These are phyloP conservation scores for Abortiporus biennis DNA, from an alignment of 1,284 basidiomycete genomes.

Conservation along the genomic window DNA sequence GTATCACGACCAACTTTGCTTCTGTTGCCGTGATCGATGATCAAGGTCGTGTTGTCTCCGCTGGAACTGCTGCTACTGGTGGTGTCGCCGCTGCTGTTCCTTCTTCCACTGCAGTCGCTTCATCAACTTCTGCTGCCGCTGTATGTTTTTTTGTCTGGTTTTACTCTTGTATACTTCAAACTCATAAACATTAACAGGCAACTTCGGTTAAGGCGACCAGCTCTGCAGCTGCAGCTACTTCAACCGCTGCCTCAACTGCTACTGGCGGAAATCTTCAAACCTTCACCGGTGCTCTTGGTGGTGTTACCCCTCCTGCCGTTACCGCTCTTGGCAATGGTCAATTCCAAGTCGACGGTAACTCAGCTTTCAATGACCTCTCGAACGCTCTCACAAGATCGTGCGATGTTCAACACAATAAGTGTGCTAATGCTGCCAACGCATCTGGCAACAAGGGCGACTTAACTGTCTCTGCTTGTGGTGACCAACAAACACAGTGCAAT, in stretches of 20 bases:
- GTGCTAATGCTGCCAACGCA: conserved; percentile 29
- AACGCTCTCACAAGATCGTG: conserved; percentile 53
- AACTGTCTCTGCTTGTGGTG: conserved; percentile 44
- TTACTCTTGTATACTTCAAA: not conserved
- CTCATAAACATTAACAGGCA: no score
- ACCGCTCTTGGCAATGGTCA: conserved; percentile 35
- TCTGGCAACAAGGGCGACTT: conserved; percentile 32
- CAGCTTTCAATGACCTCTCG: conserved; percentile 41
- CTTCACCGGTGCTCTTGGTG: conserved; percentile 49
- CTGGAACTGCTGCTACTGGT: conserved; percentile 16
- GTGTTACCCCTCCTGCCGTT: conserved; percentile 39
- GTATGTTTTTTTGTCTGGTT: conserved; percentile 6
- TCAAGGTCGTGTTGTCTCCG: conserved; percentile 17
- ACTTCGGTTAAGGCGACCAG: no score
- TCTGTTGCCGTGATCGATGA: conserved; percentile 18
- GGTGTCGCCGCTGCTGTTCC: conserved; percentile 6
- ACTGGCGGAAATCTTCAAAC: conserved; percentile 43
- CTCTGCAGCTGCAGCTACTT: conserved; percentile 7
- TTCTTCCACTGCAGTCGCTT: not conserved
- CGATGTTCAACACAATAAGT: conserved; percentile 54
- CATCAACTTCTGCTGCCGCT: conserved; percentile 14
- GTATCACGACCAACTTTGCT: conserved; percentile 25
- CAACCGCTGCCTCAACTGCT: conserved; percentile 18
- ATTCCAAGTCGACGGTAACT: conserved; percentile 41
- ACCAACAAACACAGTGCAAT: conserved; percentile 40